phyloP scores from a whole-genome alignment of 2,329 filamentous ascomycete genomes.

The Chaetomiaceae sp. region DNA sequence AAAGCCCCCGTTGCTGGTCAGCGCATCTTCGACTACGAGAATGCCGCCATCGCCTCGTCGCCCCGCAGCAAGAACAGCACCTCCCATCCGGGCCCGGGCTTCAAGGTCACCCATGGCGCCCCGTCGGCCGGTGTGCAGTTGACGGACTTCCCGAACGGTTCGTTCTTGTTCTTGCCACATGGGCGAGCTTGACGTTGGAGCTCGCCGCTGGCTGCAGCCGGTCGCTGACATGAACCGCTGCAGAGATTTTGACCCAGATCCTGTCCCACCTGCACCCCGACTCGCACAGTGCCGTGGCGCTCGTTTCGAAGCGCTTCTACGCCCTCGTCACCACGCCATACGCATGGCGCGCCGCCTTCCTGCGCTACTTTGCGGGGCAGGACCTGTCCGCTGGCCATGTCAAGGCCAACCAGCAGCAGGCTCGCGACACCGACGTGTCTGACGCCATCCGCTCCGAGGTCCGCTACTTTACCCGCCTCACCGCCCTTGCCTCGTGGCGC shows the following conservation, averaged over 20 bases:
- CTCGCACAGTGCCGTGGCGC: constrained; percentile 73
- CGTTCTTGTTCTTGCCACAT: constrained; percentile 26
- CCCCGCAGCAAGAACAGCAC: constrained; percentile 37
- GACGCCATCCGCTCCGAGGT: constrained; percentile 64
- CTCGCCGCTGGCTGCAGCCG: neutral
- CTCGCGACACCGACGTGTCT: constrained; percentile 43
- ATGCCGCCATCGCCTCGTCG: constrained; percentile 47
- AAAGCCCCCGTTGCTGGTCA: constrained; percentile 41
- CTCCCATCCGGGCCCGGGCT: constrained; percentile 47
- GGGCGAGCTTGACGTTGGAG: neutral
- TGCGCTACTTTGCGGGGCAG: constrained; percentile 81
- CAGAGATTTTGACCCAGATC: constrained; percentile 89
- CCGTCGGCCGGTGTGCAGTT: constrained; percentile 41
- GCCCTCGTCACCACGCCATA: constrained; percentile 83
- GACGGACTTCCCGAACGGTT: constrained; percentile 76
- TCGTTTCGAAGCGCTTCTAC: constrained; percentile 86
- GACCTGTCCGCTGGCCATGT: constrained; percentile 45
- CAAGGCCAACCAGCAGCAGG: constrained; percentile 34
- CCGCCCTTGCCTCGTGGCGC: constrained; percentile 82
- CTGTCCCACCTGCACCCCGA: constrained; percentile 84
- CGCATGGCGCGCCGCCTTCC: constrained; percentile 89
- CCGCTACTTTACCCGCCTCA: constrained; percentile 78
- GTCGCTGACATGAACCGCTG: constrained; percentile 17
- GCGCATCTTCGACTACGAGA: constrained; percentile 58
- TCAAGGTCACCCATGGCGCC: constrained; percentile 50